Base-by-base conservation (phyloP, 208 protist species). In the Strigomonas oncopelti region DNA sequence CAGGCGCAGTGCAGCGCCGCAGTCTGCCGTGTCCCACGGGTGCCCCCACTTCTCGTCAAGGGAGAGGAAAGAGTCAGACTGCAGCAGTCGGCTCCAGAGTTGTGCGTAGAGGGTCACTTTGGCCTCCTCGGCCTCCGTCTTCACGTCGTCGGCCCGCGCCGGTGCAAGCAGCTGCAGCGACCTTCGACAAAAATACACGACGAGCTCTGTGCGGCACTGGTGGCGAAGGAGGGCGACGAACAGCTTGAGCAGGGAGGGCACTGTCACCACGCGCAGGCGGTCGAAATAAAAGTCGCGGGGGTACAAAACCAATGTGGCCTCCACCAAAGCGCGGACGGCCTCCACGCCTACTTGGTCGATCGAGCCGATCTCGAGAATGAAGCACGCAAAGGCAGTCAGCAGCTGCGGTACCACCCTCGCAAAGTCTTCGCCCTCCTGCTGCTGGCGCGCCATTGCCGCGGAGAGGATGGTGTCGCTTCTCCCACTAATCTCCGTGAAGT, bases 171-270 rank as follows among this genome's bases (percentile, higher is more conserved):
- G 45, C 22, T 58, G 57, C 1, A 71, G 45, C 4, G 51, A 32
- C 31, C 28, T 3, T 9, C 18, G 45, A 1, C 24, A 57, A 34
- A 55, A 55, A 48, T 56, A 55, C 28, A 34, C n/a, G 16, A 58
- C 7, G 29, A 71, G 18, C 24, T 56, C 54, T 24, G 36, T 31
- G 45, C 45, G 48, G 45, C 32, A 25, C 36, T 5, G 45, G 53
- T 78, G 71, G 3, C 65, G 52, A 7, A 48, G 60, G 25, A 83
- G 62, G 0, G 69, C 72, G 24, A 71, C 46, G 20, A 88, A 70
- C n/a, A 88, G 56, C 71, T 70, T 52, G 16, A 83, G 29, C 20
- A 88, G 55, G 20, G 72, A 65, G 2, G 60, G 56, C 46, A 74
- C 70, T 14, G 55, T 73, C 46, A 58, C 68, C 27, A 55, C 60